Evolutionary conservation across 2,329 filamentous ascomycete species (phyloP).

Genomic region (Penicillium occitanis): DNA sequence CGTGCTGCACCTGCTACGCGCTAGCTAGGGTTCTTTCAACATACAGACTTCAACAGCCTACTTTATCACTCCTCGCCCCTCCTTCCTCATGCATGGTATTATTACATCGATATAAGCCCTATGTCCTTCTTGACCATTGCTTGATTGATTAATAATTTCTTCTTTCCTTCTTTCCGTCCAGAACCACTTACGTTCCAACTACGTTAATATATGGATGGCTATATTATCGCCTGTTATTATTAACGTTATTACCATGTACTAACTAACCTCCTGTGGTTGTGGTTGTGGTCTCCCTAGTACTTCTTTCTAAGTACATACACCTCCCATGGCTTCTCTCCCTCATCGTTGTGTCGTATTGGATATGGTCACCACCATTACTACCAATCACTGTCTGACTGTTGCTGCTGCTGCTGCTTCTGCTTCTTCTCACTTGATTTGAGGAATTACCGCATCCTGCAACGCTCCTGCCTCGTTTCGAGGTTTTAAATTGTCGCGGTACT

Average conservation of each 20-base stretch:
- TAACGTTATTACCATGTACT: conserved; percentile 4
- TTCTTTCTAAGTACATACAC: neutral
- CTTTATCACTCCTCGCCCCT: neutral
- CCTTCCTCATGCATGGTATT: neutral
- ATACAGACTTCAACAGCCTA: neutral
- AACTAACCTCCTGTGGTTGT: conserved; percentile 4
- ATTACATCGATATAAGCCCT: conserved; percentile 13
- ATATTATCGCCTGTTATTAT: conserved; percentile 9
- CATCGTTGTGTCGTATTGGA: conserved; percentile 15
- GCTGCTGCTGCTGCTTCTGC: neutral
- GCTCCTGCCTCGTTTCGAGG: neutral
- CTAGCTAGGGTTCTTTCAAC: conserved; percentile 2
- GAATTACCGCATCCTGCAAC: conserved; percentile 16
- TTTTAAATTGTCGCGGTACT: conserved; percentile 1
- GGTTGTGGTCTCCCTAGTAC: neutral
- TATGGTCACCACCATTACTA: conserved; percentile 12
- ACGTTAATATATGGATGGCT: neutral
- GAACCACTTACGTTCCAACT: neutral
- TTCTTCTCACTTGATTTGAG: neutral
- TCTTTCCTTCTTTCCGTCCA: neutral
- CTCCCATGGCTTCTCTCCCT: neutral
- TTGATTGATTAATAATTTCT: neutral
- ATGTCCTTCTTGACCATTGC: conserved; percentile 7
- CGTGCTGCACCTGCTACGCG: conserved; percentile 1
- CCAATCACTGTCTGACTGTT: conserved; percentile 2